Percentiles rank a stretch among this genome's conserved stretches.
Evolutionary conservation across 768 basidiomycete genomes (phyloP).

Genomic region (Auriculariales sp.): DNA sequence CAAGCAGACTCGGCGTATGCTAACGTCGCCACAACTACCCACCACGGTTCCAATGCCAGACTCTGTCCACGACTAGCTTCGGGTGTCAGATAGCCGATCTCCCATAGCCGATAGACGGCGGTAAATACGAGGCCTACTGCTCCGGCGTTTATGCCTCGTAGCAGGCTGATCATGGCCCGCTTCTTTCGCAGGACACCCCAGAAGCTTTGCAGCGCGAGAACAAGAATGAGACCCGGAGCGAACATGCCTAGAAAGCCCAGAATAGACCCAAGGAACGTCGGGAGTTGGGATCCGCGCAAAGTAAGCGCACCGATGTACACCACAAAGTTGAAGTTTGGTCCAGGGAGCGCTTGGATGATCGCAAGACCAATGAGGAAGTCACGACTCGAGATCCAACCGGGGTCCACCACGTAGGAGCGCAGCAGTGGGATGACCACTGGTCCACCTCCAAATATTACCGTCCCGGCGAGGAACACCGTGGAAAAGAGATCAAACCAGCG

Average conservation of each 20-base stretch:
- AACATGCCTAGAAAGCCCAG: slow-evolving; percentile 38
- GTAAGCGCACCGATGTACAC: slow-evolving; percentile 37
- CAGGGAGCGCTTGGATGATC: slow-evolving; percentile 33
- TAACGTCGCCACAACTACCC: neutral
- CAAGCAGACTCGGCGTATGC: neutral
- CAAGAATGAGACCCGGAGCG: slow-evolving; percentile 25
- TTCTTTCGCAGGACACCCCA: neutral
- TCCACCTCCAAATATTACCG: slow-evolving; percentile 37
- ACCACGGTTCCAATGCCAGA: neutral
- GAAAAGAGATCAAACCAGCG: slow-evolving; percentile 20
- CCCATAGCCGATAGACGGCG: slow-evolving; percentile 7
- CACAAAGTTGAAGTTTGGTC: slow-evolving; percentile 43
- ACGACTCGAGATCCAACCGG: slow-evolving; percentile 35
- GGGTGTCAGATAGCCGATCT: slow-evolving; percentile 4
- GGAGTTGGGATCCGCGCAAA: slow-evolving; percentile 6
- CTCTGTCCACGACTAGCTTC: neutral
- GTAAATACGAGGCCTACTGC: slow-evolving; percentile 7
- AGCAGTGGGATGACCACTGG: slow-evolving; percentile 43
- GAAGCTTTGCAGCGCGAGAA: slow-evolving; percentile 15
- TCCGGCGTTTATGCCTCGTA: slow-evolving; percentile 6
- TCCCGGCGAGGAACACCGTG: slow-evolving; percentile 33
- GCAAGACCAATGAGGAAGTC: slow-evolving; percentile 42
- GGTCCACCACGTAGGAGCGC: slow-evolving; percentile 33
- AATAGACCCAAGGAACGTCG: slow-evolving; percentile 25
- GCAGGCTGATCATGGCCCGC: neutral